Base-by-base conservation (phyloP, 163 green algal species). In the Smithsoniella earleae region DNA sequence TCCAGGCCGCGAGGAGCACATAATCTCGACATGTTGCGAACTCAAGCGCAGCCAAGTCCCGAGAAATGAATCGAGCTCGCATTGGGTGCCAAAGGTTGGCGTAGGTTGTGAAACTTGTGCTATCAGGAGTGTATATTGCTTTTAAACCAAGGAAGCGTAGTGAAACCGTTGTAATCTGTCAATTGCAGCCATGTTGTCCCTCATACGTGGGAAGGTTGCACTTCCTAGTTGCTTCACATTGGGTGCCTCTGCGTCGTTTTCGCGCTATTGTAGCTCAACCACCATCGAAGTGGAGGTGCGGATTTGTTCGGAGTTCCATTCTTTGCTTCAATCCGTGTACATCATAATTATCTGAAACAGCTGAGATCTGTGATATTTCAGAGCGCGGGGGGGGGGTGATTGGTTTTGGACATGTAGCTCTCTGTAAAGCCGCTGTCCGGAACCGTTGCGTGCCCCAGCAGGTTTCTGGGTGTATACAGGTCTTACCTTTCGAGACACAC, bases 401-500 rank as follows among this genome's bases (percentile, higher is more conserved):
- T n/a, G n/a, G n/a, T n/a, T n/a, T n/a, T n/a, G n/a, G n/a, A n/a
- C n/a, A n/a, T n/a, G n/a, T n/a, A n/a, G n/a, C n/a, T n/a, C n/a
- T n/a, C n/a, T n/a, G n/a, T n/a, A n/a, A n/a, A n/a, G n/a, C n/a
- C n/a, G n/a, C n/a, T n/a, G n/a, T n/a, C n/a, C n/a, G n/a, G n/a
- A n/a, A n/a, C n/a, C n/a, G n/a, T n/a, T n/a, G n/a, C n/a, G n/a
- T n/a, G 40, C 10, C 13, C 40, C 13, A 10, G 40, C 10, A 49
- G 40, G 40, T 22, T 13, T 49, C 10, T 10, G 40, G 10, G 40
- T 49, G 13, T 49, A 22, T 34, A 30, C 83, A 96, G 88, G 88
- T 96, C 2, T 78, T 88, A 66, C 85, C 85, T 0, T 97, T 87
- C 77, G 86, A 88, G 55, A 78, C 80, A 8, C 93, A 98, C 82